Evolutionary conservation across 768 basidiomycete genomes (phyloP).

Genomic region (Auriculariales sp.): DNA sequence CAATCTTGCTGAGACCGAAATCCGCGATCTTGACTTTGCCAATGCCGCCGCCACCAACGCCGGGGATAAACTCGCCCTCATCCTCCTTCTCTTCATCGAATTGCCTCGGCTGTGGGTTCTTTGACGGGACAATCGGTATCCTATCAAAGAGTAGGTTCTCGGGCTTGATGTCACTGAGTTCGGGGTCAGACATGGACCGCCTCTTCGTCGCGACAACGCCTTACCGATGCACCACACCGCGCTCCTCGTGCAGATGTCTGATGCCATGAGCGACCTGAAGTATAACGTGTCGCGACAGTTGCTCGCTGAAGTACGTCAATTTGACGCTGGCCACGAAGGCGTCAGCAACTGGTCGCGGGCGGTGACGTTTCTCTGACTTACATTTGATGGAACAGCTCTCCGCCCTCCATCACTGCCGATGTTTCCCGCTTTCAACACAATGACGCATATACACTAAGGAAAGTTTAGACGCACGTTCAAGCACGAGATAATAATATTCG

Average conservation of each 20-base stretch:
- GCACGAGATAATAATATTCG: constrained; percentile 87
- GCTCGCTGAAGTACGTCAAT: constrained; percentile 96
- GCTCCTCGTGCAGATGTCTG: constrained; percentile 90
- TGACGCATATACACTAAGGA: neutral
- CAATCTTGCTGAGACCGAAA: constrained; percentile 92
- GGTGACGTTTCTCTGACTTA: constrained; percentile 1
- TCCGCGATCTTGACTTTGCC: constrained; percentile 98
- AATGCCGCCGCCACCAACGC: constrained; percentile 91
- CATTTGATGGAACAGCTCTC: constrained; percentile 96
- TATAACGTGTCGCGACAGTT: constrained; percentile 93
- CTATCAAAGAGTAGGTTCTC: constrained; percentile 91
- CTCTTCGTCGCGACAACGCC: constrained; percentile 2
- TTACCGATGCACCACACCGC: constrained; percentile 88
- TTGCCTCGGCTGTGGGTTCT: constrained; percentile 55
- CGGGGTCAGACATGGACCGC: neutral
- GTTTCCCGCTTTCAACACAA: constrained; percentile 6
- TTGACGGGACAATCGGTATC: constrained; percentile 84
- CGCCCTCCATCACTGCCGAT: constrained; percentile 80
- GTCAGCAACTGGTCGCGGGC: neutral
- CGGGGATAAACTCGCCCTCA: constrained; percentile 88
- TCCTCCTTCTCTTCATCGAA: constrained; percentile 99
- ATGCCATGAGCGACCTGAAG: constrained; percentile 91
- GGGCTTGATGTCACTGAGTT: constrained; percentile 82
- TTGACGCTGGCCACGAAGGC: constrained; percentile 47
- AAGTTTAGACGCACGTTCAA: constrained; percentile 65